Evolutionary conservation across 148 eudicot genomes (phyloP).

Genomic region (Fallopia convolvulus): DNA sequence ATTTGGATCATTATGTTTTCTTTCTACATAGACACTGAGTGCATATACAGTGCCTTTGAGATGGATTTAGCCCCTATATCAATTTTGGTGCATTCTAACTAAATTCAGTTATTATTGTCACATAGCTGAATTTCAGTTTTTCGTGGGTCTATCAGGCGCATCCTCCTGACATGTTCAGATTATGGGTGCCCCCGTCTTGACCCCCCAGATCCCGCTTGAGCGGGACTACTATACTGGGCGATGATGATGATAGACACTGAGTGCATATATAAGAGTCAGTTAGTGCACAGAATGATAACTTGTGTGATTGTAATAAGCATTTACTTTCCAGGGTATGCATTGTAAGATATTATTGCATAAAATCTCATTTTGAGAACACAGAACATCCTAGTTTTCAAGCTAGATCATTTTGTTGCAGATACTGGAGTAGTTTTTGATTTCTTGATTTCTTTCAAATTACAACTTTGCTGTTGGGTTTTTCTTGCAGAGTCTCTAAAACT

Average conservation of each 20-base stretch:
- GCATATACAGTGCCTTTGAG: neutral
- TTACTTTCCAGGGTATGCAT: neutral
- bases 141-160: too few relatives aligned
- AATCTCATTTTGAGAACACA: neutral
- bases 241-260: neutral
- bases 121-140: too few relatives aligned
- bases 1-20: neutral
- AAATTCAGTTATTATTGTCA: too few relatives aligned
- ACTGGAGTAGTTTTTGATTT: neutral
- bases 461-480: conserved; percentile 8
- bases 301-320: neutral
- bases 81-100: too few relatives aligned
- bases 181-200: too few relatives aligned
- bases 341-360: neutral
- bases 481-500: conserved; percentile 64
- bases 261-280: neutral
- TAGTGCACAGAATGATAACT: neutral
- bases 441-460: neutral
- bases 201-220: too few relatives aligned
- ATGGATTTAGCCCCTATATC: too few relatives aligned
- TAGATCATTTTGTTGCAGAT: neutral
- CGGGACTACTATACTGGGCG: too few relatives aligned
- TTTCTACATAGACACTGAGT: neutral
- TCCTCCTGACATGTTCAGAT: too few relatives aligned
- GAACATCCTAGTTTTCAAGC: neutral